Base-by-base conservation (phyloP, 2,329 filamentous ascomycete species). In the Xylariaceae sp. region DNA sequence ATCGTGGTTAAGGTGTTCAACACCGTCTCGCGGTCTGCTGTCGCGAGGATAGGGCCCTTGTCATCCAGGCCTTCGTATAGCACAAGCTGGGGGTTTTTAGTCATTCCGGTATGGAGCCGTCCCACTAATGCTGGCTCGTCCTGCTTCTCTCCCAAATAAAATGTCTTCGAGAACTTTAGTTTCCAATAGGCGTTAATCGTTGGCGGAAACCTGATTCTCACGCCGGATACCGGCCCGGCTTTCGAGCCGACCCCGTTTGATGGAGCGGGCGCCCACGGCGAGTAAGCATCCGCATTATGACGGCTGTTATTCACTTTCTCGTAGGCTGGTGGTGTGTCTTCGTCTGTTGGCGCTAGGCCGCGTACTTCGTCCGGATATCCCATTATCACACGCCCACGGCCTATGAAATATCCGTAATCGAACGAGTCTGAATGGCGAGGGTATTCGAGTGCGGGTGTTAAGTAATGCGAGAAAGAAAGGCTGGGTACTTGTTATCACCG, bases 21-120 rank as follows among this genome's bases (percentile, higher is more conserved):
- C 59, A 37, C 56, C 53, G 49, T 51, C 21, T 40, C 15, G 16
- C 43, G 44, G 10, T 19, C 42, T 2, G 47, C 55, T 21, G 57
- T 60, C 0, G 70, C 70, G 13, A 72, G 62, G 40, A 68, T 55
- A 18, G 68, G 64, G n/a, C 52, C 54, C 12, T 58, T 54, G 10
- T 62, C 53, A 51, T 56, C 58, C 6, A 70, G 67, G 1, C 69
- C 70, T 52, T 63, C 68, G 66, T 73, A 70, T 44, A 74, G 59
- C 10, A 68, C 61, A 8, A 72, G 53, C 45, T 65, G 61, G 5
- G 69, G 65, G 44, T 65, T 59, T 19, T 61, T 54, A 5, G 56
- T 62, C 57, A 64, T 64, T 4, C 59, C 58, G 6, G 61, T 48
- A 57, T 68, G 65, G 37, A 63, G 53, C 15, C 59, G 53, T 2